Evolutionary conservation across 495 filamentous ascomycete species (phyloP), one percentile per base, ranked within the genome.

Genomic region (Podospora appendiculata): DNA sequence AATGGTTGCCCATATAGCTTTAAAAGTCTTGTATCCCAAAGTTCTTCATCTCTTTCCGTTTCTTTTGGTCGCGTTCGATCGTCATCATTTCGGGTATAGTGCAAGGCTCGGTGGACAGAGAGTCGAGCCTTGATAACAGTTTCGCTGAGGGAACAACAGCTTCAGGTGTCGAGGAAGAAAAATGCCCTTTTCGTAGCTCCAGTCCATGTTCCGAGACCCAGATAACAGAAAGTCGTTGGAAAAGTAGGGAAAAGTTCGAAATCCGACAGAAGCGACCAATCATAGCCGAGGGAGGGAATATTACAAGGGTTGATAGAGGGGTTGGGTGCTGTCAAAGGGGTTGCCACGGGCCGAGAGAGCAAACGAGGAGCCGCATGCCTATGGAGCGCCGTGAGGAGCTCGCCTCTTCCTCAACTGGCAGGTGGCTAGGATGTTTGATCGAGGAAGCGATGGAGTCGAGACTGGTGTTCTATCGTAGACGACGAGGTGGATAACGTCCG

Each of bases 1-100:
- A 54, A 60, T 65, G 63, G 62, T 66, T 64, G 65, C 63, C 65
- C 63, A 68, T 62, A 46, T 48, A 67, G 56, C 47, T 64, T 55
- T 68, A 67, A 58, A 54, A 55, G 47, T 56, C 52, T 62, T 60
- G 46, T 58, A 56, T 64, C 56, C 64, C 56, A 58, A 61, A 54
- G 32, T 57, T 56, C 59, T 58, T 65, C 58, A 48, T 63, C 52
- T 58, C 54, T 57, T 57, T 54, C 53, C 44, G 47, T 54, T 40
- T 61, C 42, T 55, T 57, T 53, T 50, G 52, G 47, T 57, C 41
- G 53, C 52, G 51, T 60, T 57, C 36, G 51, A 53, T 60, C 54
- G 52, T 59, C 56, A 55, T 67, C 60, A 52, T 62, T 46, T 53
- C 54, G 51, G 46, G 53, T 55, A 55, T 48, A 50, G 49, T 48